A percentile compares a stretch with the other conserved stretches of the same genome.
phyloP scores from a whole-genome alignment of 2,329 filamentous ascomycete genomes.

The Arthrinium puccinioides region DNA sequence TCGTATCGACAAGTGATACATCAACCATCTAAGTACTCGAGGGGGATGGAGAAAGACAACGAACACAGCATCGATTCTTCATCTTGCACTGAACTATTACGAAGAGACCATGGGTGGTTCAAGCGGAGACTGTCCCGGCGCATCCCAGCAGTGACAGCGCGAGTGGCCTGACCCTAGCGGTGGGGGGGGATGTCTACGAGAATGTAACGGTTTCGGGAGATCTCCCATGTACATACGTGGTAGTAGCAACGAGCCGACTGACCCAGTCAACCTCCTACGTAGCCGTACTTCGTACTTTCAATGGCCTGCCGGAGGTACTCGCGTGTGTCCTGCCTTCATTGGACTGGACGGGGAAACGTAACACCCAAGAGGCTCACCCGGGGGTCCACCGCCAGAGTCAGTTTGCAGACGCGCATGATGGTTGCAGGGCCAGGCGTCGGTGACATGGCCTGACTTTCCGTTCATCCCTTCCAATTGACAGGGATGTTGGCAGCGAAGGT shows the following conservation, averaged over 20 bases:
- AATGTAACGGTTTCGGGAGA: constrained; percentile 4
- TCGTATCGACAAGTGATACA: not conserved
- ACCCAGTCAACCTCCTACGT: not conserved
- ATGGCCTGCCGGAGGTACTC: too few species aligned
- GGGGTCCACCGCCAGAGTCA: not conserved
- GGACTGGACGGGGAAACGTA: not conserved
- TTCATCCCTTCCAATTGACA: not conserved
- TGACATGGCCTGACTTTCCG: constrained; percentile 1
- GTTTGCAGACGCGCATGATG: not conserved
- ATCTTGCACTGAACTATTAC: too few species aligned
- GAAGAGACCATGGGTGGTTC: not conserved
- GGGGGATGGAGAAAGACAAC: not conserved
- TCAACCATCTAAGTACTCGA: constrained; percentile 1
- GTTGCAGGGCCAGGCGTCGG: not conserved
- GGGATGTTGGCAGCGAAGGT: not conserved
- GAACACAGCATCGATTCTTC: too few species aligned
- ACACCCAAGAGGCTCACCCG: not conserved
- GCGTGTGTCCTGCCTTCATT: not conserved
- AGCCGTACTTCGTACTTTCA: constrained; percentile 2
- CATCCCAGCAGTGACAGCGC: not conserved
- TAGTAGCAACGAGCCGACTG: too few species aligned
- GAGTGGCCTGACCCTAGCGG: constrained; percentile 3
- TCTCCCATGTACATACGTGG: too few species aligned
- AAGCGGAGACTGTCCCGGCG: constrained; percentile 3
- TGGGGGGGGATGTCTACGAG: too few species aligned